Percentiles rank a stretch among this genome's conserved stretches.
Evolutionary conservation across 2,329 filamentous ascomycete genomes (phyloP).

Genomic region (Gremmenia infestans): DNA sequence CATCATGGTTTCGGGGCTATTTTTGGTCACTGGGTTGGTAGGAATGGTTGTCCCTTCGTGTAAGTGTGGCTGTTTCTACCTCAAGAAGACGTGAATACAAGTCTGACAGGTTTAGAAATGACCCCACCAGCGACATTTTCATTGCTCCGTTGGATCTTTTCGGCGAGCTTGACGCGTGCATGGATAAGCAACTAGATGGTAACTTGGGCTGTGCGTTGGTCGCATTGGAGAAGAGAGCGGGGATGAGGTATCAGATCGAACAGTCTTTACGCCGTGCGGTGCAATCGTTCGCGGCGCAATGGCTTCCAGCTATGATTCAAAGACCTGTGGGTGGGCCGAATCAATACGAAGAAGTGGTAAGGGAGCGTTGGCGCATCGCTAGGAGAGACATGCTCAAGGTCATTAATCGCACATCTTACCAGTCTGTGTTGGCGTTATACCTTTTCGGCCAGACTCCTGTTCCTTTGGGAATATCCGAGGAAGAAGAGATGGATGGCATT

Average conservation of each 20-base stretch:
- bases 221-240: not conserved
- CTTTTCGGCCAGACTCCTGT: not conserved
- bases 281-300: not conserved
- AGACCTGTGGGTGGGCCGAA: not conserved
- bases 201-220: not conserved
- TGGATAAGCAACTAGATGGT: not conserved
- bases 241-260: not conserved
- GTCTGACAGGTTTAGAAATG: not conserved
- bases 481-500: not conserved
- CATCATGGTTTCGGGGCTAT: conserved; percentile 33
- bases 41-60: conserved; percentile 39
- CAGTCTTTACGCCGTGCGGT: not conserved
- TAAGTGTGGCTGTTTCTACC: conserved; percentile 20
- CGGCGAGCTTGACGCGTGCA: not conserved
- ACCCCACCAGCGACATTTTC: not conserved
- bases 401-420: not conserved
- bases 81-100: not conserved
- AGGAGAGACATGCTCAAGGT: not conserved
- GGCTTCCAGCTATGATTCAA: not conserved
- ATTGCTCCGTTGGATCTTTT: not conserved
- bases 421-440: not conserved
- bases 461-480: not conserved
- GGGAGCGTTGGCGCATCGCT: not conserved
- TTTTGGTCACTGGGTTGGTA: conserved; percentile 40
- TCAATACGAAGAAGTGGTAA: not conserved